phyloP scores from a whole-genome alignment of 2,329 filamentous ascomycete genomes.

The Mycosphaerelloides madeirae region DNA sequence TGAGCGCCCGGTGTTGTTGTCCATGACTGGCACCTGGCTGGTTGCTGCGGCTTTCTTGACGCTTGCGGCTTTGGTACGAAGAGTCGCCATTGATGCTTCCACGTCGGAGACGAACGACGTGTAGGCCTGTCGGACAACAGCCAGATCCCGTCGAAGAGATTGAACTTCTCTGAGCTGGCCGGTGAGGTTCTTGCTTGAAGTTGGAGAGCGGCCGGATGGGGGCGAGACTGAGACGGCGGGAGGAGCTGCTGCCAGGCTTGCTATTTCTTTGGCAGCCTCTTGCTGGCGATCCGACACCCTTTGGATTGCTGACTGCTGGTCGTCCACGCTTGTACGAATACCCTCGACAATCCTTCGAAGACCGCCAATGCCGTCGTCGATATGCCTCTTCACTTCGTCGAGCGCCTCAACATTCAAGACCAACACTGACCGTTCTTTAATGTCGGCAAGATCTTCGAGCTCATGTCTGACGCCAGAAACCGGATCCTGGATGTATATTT shows the following conservation, averaged over 20 bases:
- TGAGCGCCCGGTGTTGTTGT: slow-evolving; percentile 73
- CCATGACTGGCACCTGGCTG: slow-evolving; percentile 64
- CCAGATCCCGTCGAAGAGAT: slow-evolving; percentile 77
- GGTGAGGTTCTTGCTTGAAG: slow-evolving; percentile 38
- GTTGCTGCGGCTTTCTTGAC: slow-evolving; percentile 74
- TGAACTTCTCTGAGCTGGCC: slow-evolving; percentile 74
- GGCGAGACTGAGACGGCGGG: slow-evolving; percentile 32
- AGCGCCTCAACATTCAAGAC: slow-evolving; percentile 88
- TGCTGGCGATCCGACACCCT: slow-evolving; percentile 86
- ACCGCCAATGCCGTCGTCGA: slow-evolving; percentile 82
- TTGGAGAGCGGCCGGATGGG: slow-evolving; percentile 26
- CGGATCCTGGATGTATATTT: slow-evolving; percentile 96
- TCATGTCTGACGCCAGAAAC: slow-evolving; percentile 96
- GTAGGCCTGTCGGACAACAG: slow-evolving; percentile 88
- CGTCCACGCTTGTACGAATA: slow-evolving; percentile 75
- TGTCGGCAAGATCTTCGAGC: slow-evolving; percentile 84
- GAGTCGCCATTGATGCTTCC: slow-evolving; percentile 75
- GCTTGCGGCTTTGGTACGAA: slow-evolving; percentile 73
- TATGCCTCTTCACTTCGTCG: slow-evolving; percentile 93
- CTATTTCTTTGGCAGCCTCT: slow-evolving; percentile 82
- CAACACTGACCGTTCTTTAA: slow-evolving; percentile 93
- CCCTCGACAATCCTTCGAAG: slow-evolving; percentile 80
- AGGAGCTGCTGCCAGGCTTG: slow-evolving; percentile 55
- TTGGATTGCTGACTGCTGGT: slow-evolving; percentile 76
- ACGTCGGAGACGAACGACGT: slow-evolving; percentile 86